Conservation (phyloP, 352 stramenopile species). For the Blastocystis sp. region DNA sequence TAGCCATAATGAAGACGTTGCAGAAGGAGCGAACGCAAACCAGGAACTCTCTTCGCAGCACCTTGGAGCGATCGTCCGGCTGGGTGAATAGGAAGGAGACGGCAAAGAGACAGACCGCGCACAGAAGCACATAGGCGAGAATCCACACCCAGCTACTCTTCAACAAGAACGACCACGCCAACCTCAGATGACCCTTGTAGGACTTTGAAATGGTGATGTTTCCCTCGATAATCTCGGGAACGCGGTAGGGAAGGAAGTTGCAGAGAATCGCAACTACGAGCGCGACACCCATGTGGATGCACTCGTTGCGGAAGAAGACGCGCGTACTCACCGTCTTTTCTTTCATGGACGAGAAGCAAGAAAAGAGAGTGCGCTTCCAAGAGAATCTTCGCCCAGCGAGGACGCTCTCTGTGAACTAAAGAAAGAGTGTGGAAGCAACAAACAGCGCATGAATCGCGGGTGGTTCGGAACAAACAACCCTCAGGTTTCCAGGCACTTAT, state of each 20-base stretch:
- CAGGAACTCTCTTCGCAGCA: neutral
- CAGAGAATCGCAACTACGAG: neutral
- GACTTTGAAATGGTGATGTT: neutral
- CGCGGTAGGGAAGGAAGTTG: neutral
- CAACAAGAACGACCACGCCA: neutral
- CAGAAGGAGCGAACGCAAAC: neutral
- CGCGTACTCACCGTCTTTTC: neutral
- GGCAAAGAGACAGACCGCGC: neutral
- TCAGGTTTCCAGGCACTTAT: slow-evolving; percentile 78
- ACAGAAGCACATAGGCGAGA: neutral
- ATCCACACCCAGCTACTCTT: neutral
- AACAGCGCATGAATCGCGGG: too few species aligned
- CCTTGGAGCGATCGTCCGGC: neutral
- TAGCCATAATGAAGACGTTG: neutral
- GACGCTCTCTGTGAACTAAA: too few species aligned
- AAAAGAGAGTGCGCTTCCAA: too few species aligned
- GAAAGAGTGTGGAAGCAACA: too few species aligned
- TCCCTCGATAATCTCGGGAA: neutral
- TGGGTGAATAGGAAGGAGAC: neutral
- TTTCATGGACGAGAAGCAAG: neutral
- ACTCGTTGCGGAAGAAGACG: neutral
- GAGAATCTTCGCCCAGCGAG: too few species aligned
- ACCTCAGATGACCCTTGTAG: neutral
- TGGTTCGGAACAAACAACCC: slow-evolving; percentile 22
- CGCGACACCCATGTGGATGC: neutral